Base-by-base conservation (phyloP, 2,329 filamentous ascomycete species). In the Pseudogymnoascus sp. region DNA sequence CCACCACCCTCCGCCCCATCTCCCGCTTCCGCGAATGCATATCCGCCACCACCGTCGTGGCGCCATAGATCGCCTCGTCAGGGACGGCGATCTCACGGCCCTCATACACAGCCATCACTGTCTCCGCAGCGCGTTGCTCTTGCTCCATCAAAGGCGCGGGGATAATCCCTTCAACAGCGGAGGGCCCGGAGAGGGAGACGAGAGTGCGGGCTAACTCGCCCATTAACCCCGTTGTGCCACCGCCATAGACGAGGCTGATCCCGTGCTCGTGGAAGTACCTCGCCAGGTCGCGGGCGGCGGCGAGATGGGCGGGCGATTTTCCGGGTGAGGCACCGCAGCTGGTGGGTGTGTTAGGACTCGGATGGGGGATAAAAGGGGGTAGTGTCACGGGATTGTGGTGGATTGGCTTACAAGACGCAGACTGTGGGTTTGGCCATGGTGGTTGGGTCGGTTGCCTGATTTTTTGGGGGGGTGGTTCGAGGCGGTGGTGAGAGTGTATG, bases 1-100 rank as follows among this genome's bases (percentile, higher is more conserved):
- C 82, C 35, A 93, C 83, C 25, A 96, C 90, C 73, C 92, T 87
- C 4, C 16, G 7, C n/a, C 22, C 59, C 92, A 97, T 97, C 76
- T 93, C 80, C 68, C 88, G 85, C 79, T 97, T 97, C 67, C 92
- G 85, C 50, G 89, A 91, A 77, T 97, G 92, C 93, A 97, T 97
- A 72, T 96, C 91, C 68, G 85, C 81, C 39, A 97, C 92, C 12
- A 96, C 84, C 0, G 91, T 96, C 18, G 90, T 96, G 57, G 81
- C 79, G 18, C 93, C 92, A 72, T 89, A 97, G 69, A 75, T 75
- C 61, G 70, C 67, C 64, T 18, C 41, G 1, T 59, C 47, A 72
- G 77, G 68, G 72, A 76, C 65, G 3, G 76, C 73, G 3, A 72
- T 74, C 70, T 84, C 83, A 5, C 78, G 81, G 4, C 43, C 43